Percentiles rank a stretch among this genome's conserved stretches.
Conservation (phyloP, 805 yeast species). For the Candida stauntonica region DNA sequence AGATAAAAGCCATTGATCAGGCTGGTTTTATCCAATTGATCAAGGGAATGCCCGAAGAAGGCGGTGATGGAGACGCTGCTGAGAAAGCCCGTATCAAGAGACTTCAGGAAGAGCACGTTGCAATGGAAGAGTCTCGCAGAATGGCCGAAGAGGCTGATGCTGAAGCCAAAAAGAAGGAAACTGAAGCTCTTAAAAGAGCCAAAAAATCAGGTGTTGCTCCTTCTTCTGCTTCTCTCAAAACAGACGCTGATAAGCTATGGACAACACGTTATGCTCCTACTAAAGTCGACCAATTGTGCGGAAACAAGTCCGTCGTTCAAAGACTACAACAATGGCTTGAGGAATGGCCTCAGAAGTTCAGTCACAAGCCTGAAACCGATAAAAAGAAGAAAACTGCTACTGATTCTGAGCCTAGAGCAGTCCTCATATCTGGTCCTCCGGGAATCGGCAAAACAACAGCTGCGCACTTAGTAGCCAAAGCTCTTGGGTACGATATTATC, state of each 20-base stretch:
- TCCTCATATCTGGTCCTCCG: slow-evolving; percentile 82
- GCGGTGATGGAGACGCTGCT: slow-evolving; percentile 83
- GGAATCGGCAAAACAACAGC: slow-evolving; percentile 84
- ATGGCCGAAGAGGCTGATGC: slow-evolving; percentile 42
- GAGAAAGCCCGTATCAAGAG: slow-evolving; percentile 65
- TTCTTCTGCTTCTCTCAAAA: slow-evolving; percentile 23
- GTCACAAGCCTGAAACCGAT: slow-evolving; percentile 53
- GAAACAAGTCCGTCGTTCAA: slow-evolving; percentile 73
- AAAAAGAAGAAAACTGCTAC: too few relatives aligned
- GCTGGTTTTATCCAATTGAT: slow-evolving; percentile 78
- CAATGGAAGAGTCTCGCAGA: slow-evolving; percentile 47
- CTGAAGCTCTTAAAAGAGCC: slow-evolving; percentile 23
- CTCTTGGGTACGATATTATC: slow-evolving; percentile 65
- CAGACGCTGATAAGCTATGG: slow-evolving; percentile 74
- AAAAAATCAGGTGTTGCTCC: slow-evolving; percentile 23
- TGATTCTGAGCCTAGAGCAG: slow-evolving; percentile 77
- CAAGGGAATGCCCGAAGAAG: slow-evolving; percentile 80
- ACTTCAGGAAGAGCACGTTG: slow-evolving; percentile 59
- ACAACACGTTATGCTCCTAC: slow-evolving; percentile 91
- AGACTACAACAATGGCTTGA: slow-evolving; percentile 70
- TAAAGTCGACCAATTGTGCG: slow-evolving; percentile 73
- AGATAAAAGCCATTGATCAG: slow-evolving; percentile 80
- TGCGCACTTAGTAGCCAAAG: slow-evolving; percentile 68
- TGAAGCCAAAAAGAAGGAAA: slow-evolving; percentile 29
- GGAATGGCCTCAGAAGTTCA: slow-evolving; percentile 62